These are phyloP conservation scores for Penstemon davidsonii DNA, from an alignment of 257 asterid species.

Conservation along the genomic window DNA sequence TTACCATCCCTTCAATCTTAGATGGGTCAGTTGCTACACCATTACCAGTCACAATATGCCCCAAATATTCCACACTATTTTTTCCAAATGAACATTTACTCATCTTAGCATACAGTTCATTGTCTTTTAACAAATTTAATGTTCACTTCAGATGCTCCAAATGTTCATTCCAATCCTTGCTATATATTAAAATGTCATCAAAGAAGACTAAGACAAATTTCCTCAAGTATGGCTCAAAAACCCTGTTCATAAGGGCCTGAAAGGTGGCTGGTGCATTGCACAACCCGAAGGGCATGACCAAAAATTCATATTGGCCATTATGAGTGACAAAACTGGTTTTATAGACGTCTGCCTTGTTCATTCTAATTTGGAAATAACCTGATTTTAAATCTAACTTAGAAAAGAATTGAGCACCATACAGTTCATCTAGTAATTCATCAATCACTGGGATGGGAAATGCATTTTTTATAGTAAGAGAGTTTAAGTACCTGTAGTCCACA, in stretches of 20 bases:
- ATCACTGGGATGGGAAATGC: background rate
- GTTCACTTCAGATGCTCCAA: background rate
- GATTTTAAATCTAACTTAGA: slow-evolving; percentile 6
- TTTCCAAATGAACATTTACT: background rate
- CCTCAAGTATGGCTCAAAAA: background rate
- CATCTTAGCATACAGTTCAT: background rate
- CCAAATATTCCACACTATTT: background rate
- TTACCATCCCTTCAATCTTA: background rate
- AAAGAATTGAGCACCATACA: background rate
- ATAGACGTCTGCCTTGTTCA: background rate
- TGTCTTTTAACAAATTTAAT: no score
- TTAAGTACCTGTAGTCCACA: background rate
- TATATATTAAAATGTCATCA: slow-evolving; percentile 5
- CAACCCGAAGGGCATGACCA: background rate
- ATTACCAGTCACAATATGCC: background rate
- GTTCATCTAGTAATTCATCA: background rate
- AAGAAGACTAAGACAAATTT: background rate
- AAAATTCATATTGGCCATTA: background rate
- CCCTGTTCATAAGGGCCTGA: background rate
- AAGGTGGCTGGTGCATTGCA: background rate
- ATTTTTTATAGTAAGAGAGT: background rate
- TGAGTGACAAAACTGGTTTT: slow-evolving; percentile 11
- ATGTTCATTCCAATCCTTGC: background rate
- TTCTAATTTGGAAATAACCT: slow-evolving; percentile 8
- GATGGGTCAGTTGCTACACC: background rate